Evolutionary conservation across 2,329 filamentous ascomycete genomes (phyloP).

Genomic region (Neopestalotiopsis sp.): DNA sequence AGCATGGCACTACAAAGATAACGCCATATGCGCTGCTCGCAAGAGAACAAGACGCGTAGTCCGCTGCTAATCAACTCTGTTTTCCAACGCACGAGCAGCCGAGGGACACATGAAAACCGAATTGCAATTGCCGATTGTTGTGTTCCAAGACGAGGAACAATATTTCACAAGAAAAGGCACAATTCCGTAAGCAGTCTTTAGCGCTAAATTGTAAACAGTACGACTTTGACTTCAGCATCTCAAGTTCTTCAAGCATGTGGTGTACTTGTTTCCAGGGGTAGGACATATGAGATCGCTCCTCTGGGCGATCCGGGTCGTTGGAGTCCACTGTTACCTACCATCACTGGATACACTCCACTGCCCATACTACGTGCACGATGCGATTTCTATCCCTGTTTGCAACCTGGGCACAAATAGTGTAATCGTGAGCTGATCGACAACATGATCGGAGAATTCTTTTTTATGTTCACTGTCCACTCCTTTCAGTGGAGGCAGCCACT

Average conservation of each 20-base stretch:
- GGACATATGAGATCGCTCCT: not conserved
- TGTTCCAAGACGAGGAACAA: not conserved
- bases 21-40: not conserved
- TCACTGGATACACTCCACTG: not conserved
- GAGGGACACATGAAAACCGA: not conserved
- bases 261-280: not conserved
- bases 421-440: not conserved
- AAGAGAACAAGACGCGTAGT: not conserved
- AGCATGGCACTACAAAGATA: not conserved
- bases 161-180: no score
- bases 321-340: not conserved
- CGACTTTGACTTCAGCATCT: no score
- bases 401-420: not conserved
- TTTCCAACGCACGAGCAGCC: not conserved
- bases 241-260: not conserved
- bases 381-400: not conserved
- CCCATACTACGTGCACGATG: not conserved
- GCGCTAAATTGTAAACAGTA: not conserved
- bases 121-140: not conserved
- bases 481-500: no score
- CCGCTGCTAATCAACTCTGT: not conserved
- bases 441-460: not conserved
- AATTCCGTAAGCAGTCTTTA: not conserved
- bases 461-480: not conserved
- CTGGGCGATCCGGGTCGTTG: no score